Conservation (phyloP, 768 basidiomycete genomes). For the Panus rudis region DNA sequence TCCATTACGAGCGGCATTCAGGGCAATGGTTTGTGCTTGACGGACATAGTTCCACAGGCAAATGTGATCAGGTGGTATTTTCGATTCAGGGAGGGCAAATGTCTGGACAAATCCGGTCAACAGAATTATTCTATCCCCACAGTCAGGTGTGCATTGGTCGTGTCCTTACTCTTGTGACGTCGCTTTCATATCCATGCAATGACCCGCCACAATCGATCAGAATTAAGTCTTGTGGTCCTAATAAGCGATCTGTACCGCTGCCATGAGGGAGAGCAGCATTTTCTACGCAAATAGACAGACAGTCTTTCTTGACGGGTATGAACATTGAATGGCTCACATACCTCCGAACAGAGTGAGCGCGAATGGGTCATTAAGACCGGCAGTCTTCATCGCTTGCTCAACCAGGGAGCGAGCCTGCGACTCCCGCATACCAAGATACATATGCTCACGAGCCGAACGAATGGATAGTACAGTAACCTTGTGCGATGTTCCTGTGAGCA, state of each 20-base stretch:
- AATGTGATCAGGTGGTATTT: slow-evolving; percentile 45
- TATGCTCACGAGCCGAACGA: slow-evolving; percentile 48
- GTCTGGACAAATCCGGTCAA: slow-evolving; percentile 35
- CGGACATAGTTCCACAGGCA: slow-evolving; percentile 62
- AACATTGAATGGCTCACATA: slow-evolving; percentile 25
- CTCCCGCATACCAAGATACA: slow-evolving; percentile 71
- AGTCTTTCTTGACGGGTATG: neutral
- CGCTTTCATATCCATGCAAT: slow-evolving; percentile 70
- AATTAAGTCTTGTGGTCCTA: slow-evolving; percentile 54
- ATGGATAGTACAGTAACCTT: slow-evolving; percentile 78
- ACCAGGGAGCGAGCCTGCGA: slow-evolving; percentile 61
- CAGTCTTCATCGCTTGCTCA: slow-evolving; percentile 41
- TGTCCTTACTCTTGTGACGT: slow-evolving; percentile 64
- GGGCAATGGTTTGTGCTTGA: slow-evolving; percentile 53
- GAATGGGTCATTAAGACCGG: slow-evolving; percentile 52
- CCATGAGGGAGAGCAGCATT: slow-evolving; percentile 88
- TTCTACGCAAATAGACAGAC: slow-evolving; percentile 35
- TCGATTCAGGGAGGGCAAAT: slow-evolving; percentile 52
- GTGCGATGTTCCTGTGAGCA: neutral
- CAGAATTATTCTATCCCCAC: neutral
- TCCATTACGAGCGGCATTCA: slow-evolving; percentile 40
- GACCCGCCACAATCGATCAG: slow-evolving; percentile 70
- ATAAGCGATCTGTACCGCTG: slow-evolving; percentile 56
- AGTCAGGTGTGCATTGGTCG: neutral
- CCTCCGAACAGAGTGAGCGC: slow-evolving; percentile 77